Evolutionary conservation across 305 asterid genomes (phyloP).

Genomic region (Caryopteris hybrid): DNA sequence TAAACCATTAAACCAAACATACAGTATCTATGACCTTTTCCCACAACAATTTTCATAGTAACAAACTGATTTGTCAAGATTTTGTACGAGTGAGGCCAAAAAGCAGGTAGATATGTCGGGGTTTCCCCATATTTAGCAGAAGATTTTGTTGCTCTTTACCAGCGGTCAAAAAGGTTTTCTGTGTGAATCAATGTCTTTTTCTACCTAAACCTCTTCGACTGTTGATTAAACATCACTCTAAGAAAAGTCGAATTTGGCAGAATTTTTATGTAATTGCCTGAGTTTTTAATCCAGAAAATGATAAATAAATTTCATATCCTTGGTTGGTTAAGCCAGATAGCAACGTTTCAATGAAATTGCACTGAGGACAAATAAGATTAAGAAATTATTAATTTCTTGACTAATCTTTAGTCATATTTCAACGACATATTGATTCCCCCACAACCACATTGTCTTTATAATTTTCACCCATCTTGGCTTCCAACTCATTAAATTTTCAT

Average conservation of each 20-base stretch:
- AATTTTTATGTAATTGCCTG: no score
- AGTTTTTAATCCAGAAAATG: no score
- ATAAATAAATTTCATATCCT: no score
- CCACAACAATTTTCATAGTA: background rate
- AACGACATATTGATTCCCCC: background rate
- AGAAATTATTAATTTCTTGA: background rate
- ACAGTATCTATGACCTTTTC: no score
- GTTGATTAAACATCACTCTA: no score
- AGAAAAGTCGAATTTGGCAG: no score
- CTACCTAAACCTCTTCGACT: no score
- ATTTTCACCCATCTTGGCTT: background rate
- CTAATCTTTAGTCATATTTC: conserved; percentile 12
- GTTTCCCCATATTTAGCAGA: no score
- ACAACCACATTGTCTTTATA: background rate
- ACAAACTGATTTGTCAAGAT: background rate
- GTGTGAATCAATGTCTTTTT: background rate
- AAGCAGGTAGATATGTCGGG: background rate
- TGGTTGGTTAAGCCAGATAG: no score
- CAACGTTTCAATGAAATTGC: background rate
- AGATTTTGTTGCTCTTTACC: no score
- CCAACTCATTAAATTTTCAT: background rate
- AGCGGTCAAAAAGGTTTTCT: background rate
- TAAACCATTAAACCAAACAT: no score
- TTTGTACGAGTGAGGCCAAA: conserved; percentile 12
- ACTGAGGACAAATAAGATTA: conserved; percentile 10